Percentiles rank a stretch among this genome's conserved stretches.
phyloP scores from a whole-genome alignment of 371 early-diverging fungal genomes.

The Haplosporangium sp. region DNA sequence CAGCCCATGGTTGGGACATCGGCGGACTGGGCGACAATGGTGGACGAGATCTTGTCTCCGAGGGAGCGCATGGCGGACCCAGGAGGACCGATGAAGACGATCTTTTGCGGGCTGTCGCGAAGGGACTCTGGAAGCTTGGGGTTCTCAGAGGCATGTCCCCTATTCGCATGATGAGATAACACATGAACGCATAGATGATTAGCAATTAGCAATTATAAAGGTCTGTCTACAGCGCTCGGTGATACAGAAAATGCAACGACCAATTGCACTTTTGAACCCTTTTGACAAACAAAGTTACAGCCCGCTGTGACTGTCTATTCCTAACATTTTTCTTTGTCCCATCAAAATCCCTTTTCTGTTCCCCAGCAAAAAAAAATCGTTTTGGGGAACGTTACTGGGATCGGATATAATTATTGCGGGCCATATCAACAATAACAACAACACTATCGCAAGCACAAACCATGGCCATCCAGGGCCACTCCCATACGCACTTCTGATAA shows the following conservation, averaged over 20 bases:
- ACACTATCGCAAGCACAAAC: background rate
- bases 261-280: background rate
- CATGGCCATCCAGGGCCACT: background rate
- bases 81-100: conserved; percentile 98
- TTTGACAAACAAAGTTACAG: background rate
- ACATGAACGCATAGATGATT: conserved; percentile 7
- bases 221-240: background rate
- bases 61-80: conserved; percentile 98
- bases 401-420: background rate
- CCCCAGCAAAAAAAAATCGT: conserved; percentile 22
- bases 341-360: background rate
- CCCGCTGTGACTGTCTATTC: background rate
- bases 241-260: background rate
- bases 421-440: conserved; percentile 3
- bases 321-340: conserved; percentile 6
- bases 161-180: conserved; percentile 71
- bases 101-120: conserved; percentile 76
- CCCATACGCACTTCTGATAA: background rate
- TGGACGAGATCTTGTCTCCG: conserved; percentile 99
- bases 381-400: conserved; percentile 4
- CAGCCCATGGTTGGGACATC: conserved; percentile 97
- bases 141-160: conserved; percentile 99
- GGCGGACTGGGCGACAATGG: conserved; percentile 97
- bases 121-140: conserved; percentile 95
- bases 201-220: conserved; percentile 26